Base-by-base conservation (phyloP, 768 basidiomycete genomes). In the Mycena kentingensis region DNA sequence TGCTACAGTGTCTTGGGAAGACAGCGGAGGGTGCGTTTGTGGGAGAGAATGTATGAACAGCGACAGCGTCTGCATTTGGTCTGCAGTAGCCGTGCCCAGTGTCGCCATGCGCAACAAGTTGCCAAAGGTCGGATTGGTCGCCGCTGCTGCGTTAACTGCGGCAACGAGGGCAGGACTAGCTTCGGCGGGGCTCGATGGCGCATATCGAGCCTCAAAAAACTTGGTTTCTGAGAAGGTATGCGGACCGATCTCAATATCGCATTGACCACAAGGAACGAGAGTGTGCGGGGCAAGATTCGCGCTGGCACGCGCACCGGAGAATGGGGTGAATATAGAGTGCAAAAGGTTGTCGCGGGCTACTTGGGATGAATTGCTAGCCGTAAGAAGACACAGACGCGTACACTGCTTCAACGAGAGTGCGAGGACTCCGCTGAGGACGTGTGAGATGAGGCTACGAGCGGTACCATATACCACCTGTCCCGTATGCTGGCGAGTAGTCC, bases 271-370 rank as follows among this genome's bases (percentile, higher is more conserved):
- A 27, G 74, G 75, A 58, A 82, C 81, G 49, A 84, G 79, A 1
- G 80, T 84, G 63, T 90, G 87, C 0, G 86, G 82, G 3, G 86
- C 86, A 34, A 82, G 82, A 22, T 71, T 65, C 19, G 77, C 70
- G 36, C 85, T 80, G 42, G 78, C 69, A 58, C 82, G n/a, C n/a
- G n/a, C 87, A 49, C 78, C 79, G 19, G 86, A 87, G 64, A 90
- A 91, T 62, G 82, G 86, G 22, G 84, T 82, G 56, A 91, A 89
- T 15, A 77, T 79, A 13, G 78, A 77, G 38, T 77, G 73, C 15
- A 91, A 69, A 87, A 87, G 90, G 66, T 77, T 80, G 22, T 88
- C 82, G 34, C 89, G 79, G 25, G 89, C 88, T 90, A 60, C 37
- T 58, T 46, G 52, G 29, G 52, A 52, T 53, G 19, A 42, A 32